phyloP scores from a whole-genome alignment of 2,329 filamentous ascomycete genomes.

The Pseudofabraea citricarpa region DNA sequence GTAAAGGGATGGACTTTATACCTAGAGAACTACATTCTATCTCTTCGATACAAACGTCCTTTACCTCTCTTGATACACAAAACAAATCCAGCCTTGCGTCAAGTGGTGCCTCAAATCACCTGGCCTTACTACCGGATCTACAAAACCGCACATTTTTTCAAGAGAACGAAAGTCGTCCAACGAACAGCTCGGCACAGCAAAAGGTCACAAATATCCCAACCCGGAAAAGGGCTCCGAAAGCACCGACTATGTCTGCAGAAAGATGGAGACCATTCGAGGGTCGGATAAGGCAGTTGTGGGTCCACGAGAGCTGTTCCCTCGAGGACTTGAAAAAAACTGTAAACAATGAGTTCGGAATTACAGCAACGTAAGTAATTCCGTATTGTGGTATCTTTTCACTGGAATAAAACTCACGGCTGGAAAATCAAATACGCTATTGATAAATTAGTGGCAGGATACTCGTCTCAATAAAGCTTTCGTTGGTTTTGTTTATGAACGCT shows the following conservation, averaged over 20 bases:
- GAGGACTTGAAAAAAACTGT: constrained; percentile 9
- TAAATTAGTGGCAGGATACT: neutral
- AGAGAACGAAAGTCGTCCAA: no score
- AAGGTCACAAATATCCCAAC: constrained; percentile 1
- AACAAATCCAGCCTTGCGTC: no score
- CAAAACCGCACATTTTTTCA: no score
- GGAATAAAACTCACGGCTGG: neutral
- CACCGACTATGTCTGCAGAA: constrained; percentile 11
- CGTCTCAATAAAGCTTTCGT: neutral
- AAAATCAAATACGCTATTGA: neutral
- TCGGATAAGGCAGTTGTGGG: constrained; percentile 12
- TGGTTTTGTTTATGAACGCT: neutral
- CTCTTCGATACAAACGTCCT: no score
- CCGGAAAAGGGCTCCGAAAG: constrained; percentile 12
- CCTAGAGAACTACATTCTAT: constrained; percentile 1
- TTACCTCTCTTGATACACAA: no score
- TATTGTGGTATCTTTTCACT: neutral
- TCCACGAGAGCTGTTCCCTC: constrained; percentile 5
- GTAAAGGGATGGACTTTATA: neutral
- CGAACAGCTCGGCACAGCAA: constrained; percentile 5
- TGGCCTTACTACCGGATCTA: no score
- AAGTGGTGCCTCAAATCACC: no score
- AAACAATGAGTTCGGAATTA: constrained; percentile 10
- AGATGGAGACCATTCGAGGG: constrained; percentile 8
- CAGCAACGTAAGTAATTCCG: constrained; percentile 9